Conservation (phyloP, 202 grass and related monocot species). For the Panicum hallii region DNA sequence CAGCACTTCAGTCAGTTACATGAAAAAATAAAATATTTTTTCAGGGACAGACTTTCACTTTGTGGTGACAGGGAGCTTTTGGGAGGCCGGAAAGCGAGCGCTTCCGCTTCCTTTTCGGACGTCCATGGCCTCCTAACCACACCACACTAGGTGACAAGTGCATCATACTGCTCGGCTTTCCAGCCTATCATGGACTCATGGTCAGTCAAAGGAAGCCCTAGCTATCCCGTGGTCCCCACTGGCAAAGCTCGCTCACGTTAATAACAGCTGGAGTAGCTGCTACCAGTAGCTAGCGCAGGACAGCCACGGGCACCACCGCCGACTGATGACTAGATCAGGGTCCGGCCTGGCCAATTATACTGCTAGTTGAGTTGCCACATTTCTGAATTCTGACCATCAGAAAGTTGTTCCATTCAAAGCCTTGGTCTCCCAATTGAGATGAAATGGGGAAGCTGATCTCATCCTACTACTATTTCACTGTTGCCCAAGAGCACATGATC, state of each 20-base stretch:
- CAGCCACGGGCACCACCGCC: not conserved
- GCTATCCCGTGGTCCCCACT: not conserved
- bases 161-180: slow-evolving; percentile 54
- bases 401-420: not conserved
- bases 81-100: slow-evolving; percentile 23
- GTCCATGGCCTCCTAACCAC: slow-evolving; percentile 14
- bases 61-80: slow-evolving; percentile 29
- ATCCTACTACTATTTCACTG: not conserved
- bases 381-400: not conserved
- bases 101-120: slow-evolving; percentile 10
- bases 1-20: not conserved
- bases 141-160: slow-evolving; percentile 46
- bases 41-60: slow-evolving; percentile 28
- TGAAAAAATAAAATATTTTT: not conserved
- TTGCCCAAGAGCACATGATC: not conserved
- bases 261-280: slow-evolving; percentile 41
- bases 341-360: slow-evolving; percentile 29
- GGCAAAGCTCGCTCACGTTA: slow-evolving; percentile 35
- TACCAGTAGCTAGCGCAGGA: not conserved
- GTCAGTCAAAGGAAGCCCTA: slow-evolving; percentile 40
- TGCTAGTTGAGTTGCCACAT: not conserved
- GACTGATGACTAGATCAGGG: slow-evolving; percentile 9
- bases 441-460: not conserved
- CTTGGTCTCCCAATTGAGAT: not conserved
- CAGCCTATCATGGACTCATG: slow-evolving; percentile 33